Conservation (phyloP, 83 land plant species). For the Diphasiastrum complanatum region DNA sequence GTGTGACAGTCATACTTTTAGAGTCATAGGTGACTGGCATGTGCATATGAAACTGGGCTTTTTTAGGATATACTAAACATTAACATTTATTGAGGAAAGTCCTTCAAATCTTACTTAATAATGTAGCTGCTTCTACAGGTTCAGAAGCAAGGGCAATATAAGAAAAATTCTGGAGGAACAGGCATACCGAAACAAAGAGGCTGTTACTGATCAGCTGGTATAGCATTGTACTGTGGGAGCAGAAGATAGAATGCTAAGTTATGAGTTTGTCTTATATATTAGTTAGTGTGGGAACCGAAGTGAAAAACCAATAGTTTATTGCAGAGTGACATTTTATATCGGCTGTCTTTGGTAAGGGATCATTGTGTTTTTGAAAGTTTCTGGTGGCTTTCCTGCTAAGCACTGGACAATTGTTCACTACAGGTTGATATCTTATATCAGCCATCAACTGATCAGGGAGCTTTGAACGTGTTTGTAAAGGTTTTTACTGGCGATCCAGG, state of each 20-base stretch:
- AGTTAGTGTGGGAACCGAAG: too few species aligned
- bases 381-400: too few species aligned
- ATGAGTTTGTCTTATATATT: too few species aligned
- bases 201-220: constrained; percentile 47
- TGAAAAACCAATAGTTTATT: too few species aligned
- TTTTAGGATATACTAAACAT: background rate
- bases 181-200: constrained; percentile 37
- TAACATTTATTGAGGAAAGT: background rate
- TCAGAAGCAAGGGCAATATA: constrained; percentile 39
- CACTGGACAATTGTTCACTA: too few species aligned
- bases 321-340: too few species aligned
- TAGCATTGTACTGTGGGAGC: background rate
- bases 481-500: constrained; percentile 47
- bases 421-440: constrained; percentile 41
- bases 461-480: constrained; percentile 38
- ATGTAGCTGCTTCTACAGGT: constrained; percentile 14
- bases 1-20: too few species aligned
- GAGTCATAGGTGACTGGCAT: background rate
- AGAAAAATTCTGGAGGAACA: constrained; percentile 32
- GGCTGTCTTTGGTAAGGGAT: too few species aligned
- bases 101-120: background rate
- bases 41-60: background rate
- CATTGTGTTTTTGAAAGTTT: too few species aligned
- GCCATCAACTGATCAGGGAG: constrained; percentile 38
- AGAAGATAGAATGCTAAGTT: too few species aligned